A percentile compares a stretch with the other conserved stretches of the same genome.
phyloP scores from a whole-genome alignment of 495 filamentous ascomycete genomes.

The Bacidia gigantensis region DNA sequence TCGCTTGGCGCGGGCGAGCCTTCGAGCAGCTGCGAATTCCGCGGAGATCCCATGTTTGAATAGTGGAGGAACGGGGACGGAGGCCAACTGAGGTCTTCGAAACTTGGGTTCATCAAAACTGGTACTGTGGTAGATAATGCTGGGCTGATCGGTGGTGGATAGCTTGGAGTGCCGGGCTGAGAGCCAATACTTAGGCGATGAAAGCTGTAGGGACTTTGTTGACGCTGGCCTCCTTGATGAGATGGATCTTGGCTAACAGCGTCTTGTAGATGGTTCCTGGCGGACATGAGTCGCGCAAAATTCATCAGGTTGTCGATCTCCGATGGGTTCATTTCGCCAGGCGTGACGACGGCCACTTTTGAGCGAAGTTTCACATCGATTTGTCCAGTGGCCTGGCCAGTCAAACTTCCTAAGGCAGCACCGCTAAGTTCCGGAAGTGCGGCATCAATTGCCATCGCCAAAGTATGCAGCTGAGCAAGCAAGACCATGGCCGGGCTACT shows the following conservation, averaged over 20 bases:
- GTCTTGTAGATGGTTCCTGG: conserved; percentile 10
- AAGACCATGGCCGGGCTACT: conserved; percentile 37
- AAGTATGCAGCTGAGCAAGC: conserved; percentile 82
- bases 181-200: conserved; percentile 15
- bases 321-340: conserved; percentile 11
- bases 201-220: conserved; percentile 17
- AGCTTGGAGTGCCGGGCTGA: conserved; percentile 17
- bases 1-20: conserved; percentile 12
- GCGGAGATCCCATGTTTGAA: conserved; percentile 9
- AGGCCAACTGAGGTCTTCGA: conserved; percentile 17
- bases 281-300: conserved; percentile 14
- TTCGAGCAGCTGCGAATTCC: conserved; percentile 16
- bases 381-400: conserved; percentile 61
- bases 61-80: conserved; percentile 19
- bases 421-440: conserved; percentile 84
- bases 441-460: conserved; percentile 73
- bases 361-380: conserved; percentile 47
- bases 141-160: conserved; percentile 11
- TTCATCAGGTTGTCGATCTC: conserved; percentile 18
- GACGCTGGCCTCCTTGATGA: conserved; percentile 3
- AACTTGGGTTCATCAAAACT: conserved; percentile 12
- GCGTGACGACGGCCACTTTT: conserved; percentile 9
- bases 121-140: conserved; percentile 14
- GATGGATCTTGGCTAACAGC: conserved; percentile 4
- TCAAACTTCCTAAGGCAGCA: conserved; percentile 68